Conservation (phyloP, 2,329 filamentous ascomycete genomes). For the Pseudonectria foliicola region DNA sequence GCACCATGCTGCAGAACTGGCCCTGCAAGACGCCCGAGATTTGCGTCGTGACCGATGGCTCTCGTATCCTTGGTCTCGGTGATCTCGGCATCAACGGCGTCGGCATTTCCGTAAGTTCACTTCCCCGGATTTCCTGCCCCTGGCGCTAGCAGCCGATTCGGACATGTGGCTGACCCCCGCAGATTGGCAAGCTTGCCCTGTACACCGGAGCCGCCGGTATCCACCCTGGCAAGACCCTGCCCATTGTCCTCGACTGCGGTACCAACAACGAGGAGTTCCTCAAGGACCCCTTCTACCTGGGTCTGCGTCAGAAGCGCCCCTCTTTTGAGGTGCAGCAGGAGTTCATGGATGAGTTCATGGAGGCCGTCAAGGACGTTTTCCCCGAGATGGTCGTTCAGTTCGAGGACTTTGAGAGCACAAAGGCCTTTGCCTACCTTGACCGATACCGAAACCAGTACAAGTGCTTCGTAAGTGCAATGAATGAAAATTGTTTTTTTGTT, state of each 20-base stretch:
- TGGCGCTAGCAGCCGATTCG: background rate
- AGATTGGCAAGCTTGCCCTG: conserved; percentile 87
- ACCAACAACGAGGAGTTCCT: conserved; percentile 61
- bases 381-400: conserved; percentile 75
- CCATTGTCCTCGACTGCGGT: conserved; percentile 60
- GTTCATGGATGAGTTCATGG: conserved; percentile 98
- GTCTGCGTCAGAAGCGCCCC: conserved; percentile 76
- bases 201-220: conserved; percentile 96
- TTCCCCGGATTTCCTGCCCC: background rate
- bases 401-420: conserved; percentile 91
- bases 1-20: conserved; percentile 88
- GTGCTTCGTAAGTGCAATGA: conserved; percentile 56
- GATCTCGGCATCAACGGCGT: conserved; percentile 96
- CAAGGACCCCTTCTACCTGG: conserved; percentile 75
- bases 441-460: conserved; percentile 83
- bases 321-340: conserved; percentile 71
- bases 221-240: conserved; percentile 75
- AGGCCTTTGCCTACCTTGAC: conserved; percentile 87
- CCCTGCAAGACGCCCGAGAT: conserved; percentile 85
- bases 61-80: conserved; percentile 83
- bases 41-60: conserved; percentile 93
- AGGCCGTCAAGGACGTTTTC: conserved; percentile 69
- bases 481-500: background rate
- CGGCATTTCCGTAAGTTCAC: conserved; percentile 72
- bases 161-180: conserved; percentile 19